A percentile compares a stretch with the other conserved stretches of the same genome.
Evolutionary conservation across 2,329 filamentous ascomycete species (phyloP).

Genomic region (Beauveria sp.): DNA sequence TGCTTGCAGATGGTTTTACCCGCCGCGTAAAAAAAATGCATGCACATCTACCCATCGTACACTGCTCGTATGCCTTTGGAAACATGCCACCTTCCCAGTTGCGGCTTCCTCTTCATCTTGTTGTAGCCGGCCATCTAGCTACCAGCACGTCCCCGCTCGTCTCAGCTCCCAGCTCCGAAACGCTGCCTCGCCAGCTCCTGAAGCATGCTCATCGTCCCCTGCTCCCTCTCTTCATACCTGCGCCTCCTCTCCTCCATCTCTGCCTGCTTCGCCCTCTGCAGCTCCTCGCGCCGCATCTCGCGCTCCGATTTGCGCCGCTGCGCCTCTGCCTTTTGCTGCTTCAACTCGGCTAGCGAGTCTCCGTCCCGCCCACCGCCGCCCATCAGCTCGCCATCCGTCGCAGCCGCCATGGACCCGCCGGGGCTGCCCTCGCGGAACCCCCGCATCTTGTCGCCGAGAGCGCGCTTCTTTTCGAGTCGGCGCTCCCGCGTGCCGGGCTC

Average conservation of each 20-base stretch:
- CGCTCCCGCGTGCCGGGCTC: conserved; percentile 78
- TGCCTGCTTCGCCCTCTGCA: conserved; percentile 62
- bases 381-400: conserved; percentile 69
- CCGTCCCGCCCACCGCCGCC: conserved; percentile 43
- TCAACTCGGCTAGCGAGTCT: conserved; percentile 58
- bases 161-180: conserved; percentile 48
- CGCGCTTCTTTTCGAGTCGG: conserved; percentile 75
- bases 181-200: conserved; percentile 70
- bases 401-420: conserved; percentile 38
- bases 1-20: too few relatives aligned
- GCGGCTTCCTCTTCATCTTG: background rate
- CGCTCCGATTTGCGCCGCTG: conserved; percentile 75
- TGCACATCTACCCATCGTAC: too few relatives aligned
- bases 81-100: background rate
- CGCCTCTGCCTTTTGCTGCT: conserved; percentile 55
- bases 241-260: conserved; percentile 73
- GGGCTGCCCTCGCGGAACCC: conserved; percentile 64
- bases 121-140: too few relatives aligned
- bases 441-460: conserved; percentile 63
- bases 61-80: too few relatives aligned
- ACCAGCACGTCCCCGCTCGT: too few relatives aligned
- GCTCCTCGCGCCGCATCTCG: conserved; percentile 75
- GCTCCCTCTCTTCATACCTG: conserved; percentile 68
- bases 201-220: conserved; percentile 76
- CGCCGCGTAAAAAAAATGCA: too few relatives aligned